phyloP scores from a whole-genome alignment of 2,329 filamentous ascomycete genomes.

The Plectosphaerella cucumerina region DNA sequence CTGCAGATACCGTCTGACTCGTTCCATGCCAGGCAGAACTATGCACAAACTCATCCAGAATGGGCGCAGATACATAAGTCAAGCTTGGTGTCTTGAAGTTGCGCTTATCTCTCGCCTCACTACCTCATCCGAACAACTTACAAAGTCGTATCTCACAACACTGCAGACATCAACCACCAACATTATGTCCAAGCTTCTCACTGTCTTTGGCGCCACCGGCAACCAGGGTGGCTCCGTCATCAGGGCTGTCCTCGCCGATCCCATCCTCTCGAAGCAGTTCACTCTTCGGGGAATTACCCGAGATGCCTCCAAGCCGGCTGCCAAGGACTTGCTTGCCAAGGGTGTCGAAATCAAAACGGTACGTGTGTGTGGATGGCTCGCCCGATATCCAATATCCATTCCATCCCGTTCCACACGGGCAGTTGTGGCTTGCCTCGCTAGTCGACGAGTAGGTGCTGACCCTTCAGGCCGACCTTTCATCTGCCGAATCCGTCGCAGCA shows the following conservation, averaged over 20 bases:
- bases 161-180: too few species aligned
- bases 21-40: too few species aligned
- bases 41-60: too few species aligned
- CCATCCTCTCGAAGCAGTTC: constrained; percentile 37
- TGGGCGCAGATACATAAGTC: too few species aligned
- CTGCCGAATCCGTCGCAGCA: constrained; percentile 24
- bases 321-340: constrained; percentile 29
- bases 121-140: too few species aligned
- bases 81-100: too few species aligned
- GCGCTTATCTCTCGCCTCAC: too few species aligned
- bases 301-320: constrained; percentile 33
- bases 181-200: constrained; percentile 22
- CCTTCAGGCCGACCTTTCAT: constrained; percentile 35
- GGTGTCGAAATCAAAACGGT: constrained; percentile 40
- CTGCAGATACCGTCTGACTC: too few species aligned
- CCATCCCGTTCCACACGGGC: neutral
- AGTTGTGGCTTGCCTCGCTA: too few species aligned
- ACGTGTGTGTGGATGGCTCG: constrained; percentile 5
- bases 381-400: too few species aligned
- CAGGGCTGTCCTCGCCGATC: constrained; percentile 38
- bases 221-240: constrained; percentile 46
- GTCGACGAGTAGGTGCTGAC: too few species aligned
- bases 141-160: too few species aligned
- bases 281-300: constrained; percentile 43
- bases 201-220: constrained; percentile 45